phyloP scores from a whole-genome alignment of 495 filamentous ascomycete genomes.

The Trichoderma erinaceum region DNA sequence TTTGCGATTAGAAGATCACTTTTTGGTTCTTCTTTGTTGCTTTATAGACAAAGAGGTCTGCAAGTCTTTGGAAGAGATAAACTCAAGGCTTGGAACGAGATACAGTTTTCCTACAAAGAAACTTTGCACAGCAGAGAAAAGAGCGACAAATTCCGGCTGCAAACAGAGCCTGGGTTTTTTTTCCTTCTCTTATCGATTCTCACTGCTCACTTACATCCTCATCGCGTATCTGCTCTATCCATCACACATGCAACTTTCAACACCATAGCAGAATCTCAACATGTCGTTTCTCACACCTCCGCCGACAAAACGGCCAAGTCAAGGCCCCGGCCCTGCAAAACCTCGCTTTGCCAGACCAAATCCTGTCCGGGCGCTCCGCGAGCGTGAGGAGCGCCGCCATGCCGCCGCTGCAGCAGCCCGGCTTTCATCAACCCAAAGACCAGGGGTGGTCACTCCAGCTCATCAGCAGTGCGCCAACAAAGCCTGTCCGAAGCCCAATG shows the following conservation, averaged over 20 bases:
- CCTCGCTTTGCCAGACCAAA: slow-evolving; percentile 15
- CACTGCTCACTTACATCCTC: slow-evolving; percentile 5
- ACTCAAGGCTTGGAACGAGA: neutral
- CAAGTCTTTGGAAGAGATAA: neutral
- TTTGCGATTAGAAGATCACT: neutral
- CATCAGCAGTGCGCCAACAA: slow-evolving; percentile 33
- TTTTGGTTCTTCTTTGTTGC: neutral
- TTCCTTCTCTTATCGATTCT: neutral
- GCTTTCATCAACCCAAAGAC: neutral
- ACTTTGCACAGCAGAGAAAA: neutral
- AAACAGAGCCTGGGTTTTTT: neutral
- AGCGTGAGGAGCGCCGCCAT: slow-evolving; percentile 15
- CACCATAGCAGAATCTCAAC: neutral
- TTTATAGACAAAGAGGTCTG: neutral
- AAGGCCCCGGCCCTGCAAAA: neutral
- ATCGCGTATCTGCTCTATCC: neutral
- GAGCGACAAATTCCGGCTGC: neutral
- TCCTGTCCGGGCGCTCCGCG: slow-evolving; percentile 14
- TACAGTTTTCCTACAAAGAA: neutral
- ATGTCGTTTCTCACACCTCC: slow-evolving; percentile 13
- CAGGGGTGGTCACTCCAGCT: neutral
- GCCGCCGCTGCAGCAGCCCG: slow-evolving; percentile 2
- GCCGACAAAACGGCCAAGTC: neutral
- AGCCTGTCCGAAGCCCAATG: slow-evolving; percentile 31
- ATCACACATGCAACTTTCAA: neutral